These are phyloP conservation scores for Leccinum subtestaceum DNA, from an alignment of 768 basidiomycete genomes.

Conservation along the genomic window DNA sequence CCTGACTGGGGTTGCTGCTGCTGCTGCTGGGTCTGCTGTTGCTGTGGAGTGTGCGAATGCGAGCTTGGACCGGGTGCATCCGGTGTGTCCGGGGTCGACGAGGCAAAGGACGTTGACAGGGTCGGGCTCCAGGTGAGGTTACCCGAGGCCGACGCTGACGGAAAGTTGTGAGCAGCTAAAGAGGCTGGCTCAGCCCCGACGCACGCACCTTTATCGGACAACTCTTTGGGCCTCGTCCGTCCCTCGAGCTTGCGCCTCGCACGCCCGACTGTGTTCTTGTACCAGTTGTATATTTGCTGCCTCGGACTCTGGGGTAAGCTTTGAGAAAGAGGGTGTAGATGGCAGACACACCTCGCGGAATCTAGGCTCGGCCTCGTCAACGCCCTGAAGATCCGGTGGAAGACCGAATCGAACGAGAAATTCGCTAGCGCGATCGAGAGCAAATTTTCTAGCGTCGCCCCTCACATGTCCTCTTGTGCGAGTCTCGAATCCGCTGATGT, in stretches of 20 bases:
- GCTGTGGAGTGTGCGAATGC: slow-evolving; percentile 10
- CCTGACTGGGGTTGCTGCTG: slow-evolving; percentile 18
- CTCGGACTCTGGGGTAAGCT: not conserved
- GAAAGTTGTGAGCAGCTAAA: not conserved
- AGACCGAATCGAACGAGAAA: slow-evolving; percentile 60
- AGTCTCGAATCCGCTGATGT: slow-evolving; percentile 53
- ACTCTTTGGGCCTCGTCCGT: slow-evolving; percentile 48
- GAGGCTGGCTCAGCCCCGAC: not conserved
- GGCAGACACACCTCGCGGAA: slow-evolving; percentile 54
- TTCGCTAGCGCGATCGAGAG: slow-evolving; percentile 58
- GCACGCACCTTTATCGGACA: slow-evolving; percentile 47
- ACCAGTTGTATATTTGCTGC: slow-evolving; percentile 73
- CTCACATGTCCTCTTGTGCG: slow-evolving; percentile 56
- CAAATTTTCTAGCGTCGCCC: slow-evolving; percentile 70
- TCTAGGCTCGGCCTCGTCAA: slow-evolving; percentile 54
- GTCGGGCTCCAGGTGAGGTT: slow-evolving; percentile 40
- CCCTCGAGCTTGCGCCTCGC: slow-evolving; percentile 58
- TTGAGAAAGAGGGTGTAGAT: too few species aligned
- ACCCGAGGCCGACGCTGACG: slow-evolving; percentile 17
- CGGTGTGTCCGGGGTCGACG: slow-evolving; percentile 13
- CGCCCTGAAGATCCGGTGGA: slow-evolving; percentile 50
- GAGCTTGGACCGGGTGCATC: slow-evolving; percentile 32
- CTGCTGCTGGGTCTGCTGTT: slow-evolving; percentile 19
- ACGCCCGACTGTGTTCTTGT: slow-evolving; percentile 66
- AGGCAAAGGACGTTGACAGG: slow-evolving; percentile 37